phyloP scores from a whole-genome alignment of 2,329 filamentous ascomycete species.

The Didymella sp. region DNA sequence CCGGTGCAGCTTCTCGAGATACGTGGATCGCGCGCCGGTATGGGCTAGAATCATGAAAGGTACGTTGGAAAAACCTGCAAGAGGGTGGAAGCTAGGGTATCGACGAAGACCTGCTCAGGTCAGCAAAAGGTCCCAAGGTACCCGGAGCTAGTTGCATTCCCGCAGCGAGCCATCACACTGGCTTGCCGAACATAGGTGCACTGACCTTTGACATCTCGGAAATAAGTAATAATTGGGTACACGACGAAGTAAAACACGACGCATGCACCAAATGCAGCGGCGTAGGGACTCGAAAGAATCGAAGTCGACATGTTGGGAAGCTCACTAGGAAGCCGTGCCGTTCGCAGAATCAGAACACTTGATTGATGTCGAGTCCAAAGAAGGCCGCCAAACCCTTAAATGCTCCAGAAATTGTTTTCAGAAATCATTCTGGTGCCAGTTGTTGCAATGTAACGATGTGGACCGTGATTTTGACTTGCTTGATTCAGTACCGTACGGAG shows the following conservation, averaged over 20 bases:
- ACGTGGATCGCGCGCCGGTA: slow-evolving; percentile 53
- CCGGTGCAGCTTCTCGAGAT: slow-evolving; percentile 56
- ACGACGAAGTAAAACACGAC: slow-evolving; percentile 50
- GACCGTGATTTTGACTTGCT: slow-evolving; percentile 1
- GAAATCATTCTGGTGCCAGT: not conserved
- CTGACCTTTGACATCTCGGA: slow-evolving; percentile 55
- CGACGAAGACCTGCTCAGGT: slow-evolving; percentile 51
- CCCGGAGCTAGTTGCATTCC: not conserved
- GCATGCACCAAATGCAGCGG: slow-evolving; percentile 31
- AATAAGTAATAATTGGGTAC: slow-evolving; percentile 53
- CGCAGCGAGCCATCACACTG: not conserved
- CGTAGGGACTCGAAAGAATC: slow-evolving; percentile 32
- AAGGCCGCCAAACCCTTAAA: slow-evolving; percentile 20
- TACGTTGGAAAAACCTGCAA: slow-evolving; percentile 58
- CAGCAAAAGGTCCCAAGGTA: not conserved
- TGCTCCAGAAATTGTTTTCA: too few species aligned
- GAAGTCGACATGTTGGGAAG: slow-evolving; percentile 23
- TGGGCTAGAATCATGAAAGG: slow-evolving; percentile 58
- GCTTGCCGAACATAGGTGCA: too few species aligned
- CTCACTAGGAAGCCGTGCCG: slow-evolving; percentile 1
- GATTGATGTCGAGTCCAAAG: slow-evolving; percentile 4
- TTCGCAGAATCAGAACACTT: slow-evolving; percentile 3
- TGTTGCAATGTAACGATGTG: slow-evolving; percentile 4
- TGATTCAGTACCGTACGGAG: slow-evolving; percentile 26
- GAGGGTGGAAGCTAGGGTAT: slow-evolving; percentile 56